Evolutionary conservation across 2,329 filamentous ascomycete species (phyloP).

Genomic region (Aspergillus pseudotamarii): DNA sequence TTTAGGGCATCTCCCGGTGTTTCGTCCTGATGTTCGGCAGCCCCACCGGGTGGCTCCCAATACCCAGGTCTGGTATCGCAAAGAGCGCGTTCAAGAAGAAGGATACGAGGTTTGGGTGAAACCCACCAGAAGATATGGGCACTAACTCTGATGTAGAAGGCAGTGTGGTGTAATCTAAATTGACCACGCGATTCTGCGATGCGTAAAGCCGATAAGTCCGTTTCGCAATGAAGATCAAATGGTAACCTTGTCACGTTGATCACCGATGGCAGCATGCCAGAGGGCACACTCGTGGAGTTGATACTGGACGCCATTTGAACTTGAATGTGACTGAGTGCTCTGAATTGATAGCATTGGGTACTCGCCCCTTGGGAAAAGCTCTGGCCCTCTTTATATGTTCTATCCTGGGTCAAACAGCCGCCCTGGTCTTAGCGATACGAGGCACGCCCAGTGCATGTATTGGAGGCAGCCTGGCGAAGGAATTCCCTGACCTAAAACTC

Average conservation of each 20-base stretch:
- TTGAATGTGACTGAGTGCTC: no score
- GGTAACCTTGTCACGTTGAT: neutral
- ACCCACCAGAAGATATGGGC: neutral
- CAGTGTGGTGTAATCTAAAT: neutral
- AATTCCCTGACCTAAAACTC: no score
- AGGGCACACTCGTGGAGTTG: no score
- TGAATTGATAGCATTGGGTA: no score
- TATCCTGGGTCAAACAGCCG: no score
- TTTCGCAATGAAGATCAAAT: conserved; percentile 4
- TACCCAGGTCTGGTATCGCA: conserved; percentile 1
- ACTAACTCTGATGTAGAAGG: neutral
- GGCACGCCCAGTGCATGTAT: no score
- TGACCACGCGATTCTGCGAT: neutral
- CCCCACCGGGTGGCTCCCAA: conserved; percentile 1
- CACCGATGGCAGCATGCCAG: neutral
- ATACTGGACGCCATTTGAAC: no score
- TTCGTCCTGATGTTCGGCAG: neutral
- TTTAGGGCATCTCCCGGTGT: conserved; percentile 4
- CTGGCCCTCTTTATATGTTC: no score
- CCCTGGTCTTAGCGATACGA: no score
- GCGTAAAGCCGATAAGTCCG: neutral
- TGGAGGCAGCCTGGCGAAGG: no score
- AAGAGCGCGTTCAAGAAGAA: conserved; percentile 3
- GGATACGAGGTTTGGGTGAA: neutral
- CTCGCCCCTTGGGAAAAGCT: no score